These are phyloP conservation scores for Aspergillus caelatus DNA, from an alignment of 2,329 filamentous ascomycete species.

Conservation along the genomic window DNA sequence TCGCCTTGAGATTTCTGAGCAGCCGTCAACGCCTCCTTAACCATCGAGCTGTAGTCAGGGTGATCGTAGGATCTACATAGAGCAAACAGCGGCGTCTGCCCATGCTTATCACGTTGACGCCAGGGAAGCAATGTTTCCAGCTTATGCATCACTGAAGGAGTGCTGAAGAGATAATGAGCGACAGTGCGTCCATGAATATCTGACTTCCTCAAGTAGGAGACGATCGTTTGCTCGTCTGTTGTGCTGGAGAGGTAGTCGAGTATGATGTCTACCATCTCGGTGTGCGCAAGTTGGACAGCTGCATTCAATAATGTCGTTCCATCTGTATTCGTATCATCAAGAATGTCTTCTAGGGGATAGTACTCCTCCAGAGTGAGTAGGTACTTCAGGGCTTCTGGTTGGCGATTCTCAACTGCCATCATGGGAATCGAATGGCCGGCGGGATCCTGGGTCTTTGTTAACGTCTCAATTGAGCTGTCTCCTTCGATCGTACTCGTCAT, in stretches of 20 bases:
- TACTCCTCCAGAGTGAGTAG: slow-evolving; percentile 75
- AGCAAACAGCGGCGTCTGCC: slow-evolving; percentile 95
- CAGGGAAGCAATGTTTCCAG: slow-evolving; percentile 82
- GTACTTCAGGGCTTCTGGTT: slow-evolving; percentile 74
- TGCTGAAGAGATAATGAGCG: slow-evolving; percentile 95
- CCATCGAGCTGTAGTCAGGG: slow-evolving; percentile 82
- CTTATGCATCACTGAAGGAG: slow-evolving; percentile 74
- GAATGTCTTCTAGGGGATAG: slow-evolving; percentile 70
- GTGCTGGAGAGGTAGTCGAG: slow-evolving; percentile 69
- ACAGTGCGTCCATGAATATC: slow-evolving; percentile 86
- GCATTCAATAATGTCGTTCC: slow-evolving; percentile 87
- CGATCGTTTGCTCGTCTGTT: slow-evolving; percentile 59
- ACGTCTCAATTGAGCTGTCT: slow-evolving; percentile 76
- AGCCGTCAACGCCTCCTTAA: slow-evolving; percentile 74
- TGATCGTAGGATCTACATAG: slow-evolving; percentile 96
- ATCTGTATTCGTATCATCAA: slow-evolving; percentile 86
- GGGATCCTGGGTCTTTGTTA: slow-evolving; percentile 59
- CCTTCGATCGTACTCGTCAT: slow-evolving; percentile 74
- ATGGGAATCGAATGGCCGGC: slow-evolving; percentile 82
- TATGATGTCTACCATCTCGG: slow-evolving; percentile 73
- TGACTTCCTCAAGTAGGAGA: slow-evolving; percentile 71
- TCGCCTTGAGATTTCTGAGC: slow-evolving; percentile 77
- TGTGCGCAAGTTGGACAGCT: slow-evolving; percentile 81
- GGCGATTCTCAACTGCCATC: slow-evolving; percentile 79
- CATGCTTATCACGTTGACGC: slow-evolving; percentile 91